phyloP scores from a whole-genome alignment of 169 alveolate species.

The Fabrea salina region DNA sequence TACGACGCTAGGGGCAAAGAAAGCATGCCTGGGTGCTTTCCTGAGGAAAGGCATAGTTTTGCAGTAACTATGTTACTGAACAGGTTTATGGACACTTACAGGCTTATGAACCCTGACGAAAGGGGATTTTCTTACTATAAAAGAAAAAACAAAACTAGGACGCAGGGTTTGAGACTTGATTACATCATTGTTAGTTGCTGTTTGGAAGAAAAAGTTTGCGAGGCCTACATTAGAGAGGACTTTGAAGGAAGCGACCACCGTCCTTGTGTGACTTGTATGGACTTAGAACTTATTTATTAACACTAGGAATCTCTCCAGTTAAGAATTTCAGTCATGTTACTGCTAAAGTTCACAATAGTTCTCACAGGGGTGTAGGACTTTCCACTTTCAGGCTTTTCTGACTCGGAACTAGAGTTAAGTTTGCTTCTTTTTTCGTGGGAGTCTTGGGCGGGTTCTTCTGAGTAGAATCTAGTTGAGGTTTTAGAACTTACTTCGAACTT shows the following conservation, averaged over 20 bases:
- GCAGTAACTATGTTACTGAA: neutral
- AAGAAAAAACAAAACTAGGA: neutral
- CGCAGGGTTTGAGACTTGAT: conserved; percentile 25
- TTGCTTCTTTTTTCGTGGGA: neutral
- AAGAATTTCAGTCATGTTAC: neutral
- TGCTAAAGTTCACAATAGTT: neutral
- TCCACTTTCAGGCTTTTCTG: neutral
- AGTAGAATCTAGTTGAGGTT: neutral
- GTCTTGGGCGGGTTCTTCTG: neutral
- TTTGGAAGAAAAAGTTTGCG: conserved; percentile 24
- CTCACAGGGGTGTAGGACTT: neutral
- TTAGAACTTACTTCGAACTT: neutral
- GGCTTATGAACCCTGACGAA: conserved; percentile 20
- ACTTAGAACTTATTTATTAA: too few relatives aligned
- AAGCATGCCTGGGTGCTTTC: neutral
- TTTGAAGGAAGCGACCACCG: conserved; percentile 71
- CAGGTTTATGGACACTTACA: conserved; percentile 14
- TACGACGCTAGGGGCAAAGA: conserved; percentile 21
- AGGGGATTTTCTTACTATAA: neutral
- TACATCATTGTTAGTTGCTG: conserved; percentile 12
- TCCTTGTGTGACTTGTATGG: conserved; percentile 38
- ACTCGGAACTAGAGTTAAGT: neutral
- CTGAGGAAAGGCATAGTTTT: conserved; percentile 21
- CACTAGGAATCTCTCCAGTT: too few relatives aligned
- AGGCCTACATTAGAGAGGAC: conserved; percentile 53